Evolutionary conservation across 1,284 basidiomycete genomes (phyloP).

Genomic region (Melampsora americana): DNA sequence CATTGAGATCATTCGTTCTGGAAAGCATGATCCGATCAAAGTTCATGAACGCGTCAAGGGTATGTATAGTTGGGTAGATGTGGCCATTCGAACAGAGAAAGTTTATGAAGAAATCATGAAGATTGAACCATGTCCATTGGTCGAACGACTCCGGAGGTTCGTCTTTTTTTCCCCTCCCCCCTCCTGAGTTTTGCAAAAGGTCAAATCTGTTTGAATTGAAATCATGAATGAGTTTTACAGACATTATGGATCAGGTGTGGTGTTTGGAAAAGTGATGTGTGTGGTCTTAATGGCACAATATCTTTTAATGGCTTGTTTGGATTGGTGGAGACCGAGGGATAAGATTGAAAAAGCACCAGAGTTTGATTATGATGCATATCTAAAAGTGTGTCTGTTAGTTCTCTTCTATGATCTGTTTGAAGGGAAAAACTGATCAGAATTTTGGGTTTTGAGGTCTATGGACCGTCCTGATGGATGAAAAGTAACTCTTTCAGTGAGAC

Average conservation of each 20-base stretch:
- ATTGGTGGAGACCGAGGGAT: slow-evolving; percentile 38
- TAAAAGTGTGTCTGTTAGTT: slow-evolving; percentile 10
- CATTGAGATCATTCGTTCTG: slow-evolving; percentile 66
- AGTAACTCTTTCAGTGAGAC: neutral
- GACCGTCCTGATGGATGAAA: neutral
- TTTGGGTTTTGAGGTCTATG: neutral
- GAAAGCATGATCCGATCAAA: slow-evolving; percentile 70
- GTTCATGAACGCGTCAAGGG: slow-evolving; percentile 73
- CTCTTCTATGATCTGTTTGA: too few relatives aligned
- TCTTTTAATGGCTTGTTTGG: slow-evolving; percentile 37
- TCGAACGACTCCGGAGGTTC: slow-evolving; percentile 69
- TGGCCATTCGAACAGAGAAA: slow-evolving; percentile 72
- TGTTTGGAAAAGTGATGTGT: slow-evolving; percentile 44
- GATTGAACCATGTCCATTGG: slow-evolving; percentile 64
- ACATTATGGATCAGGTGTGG: slow-evolving; percentile 35
- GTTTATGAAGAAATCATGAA: slow-evolving; percentile 73
- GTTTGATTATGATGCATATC: slow-evolving; percentile 36
- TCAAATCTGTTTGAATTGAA: neutral
- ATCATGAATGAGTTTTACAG: neutral
- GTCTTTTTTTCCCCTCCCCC: slow-evolving; percentile 46
- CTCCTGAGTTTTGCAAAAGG: neutral
- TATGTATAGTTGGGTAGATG: slow-evolving; percentile 86
- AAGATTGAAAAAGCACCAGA: slow-evolving; percentile 36
- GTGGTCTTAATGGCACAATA: slow-evolving; percentile 41
- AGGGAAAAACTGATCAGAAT: too few relatives aligned